Evolutionary conservation across 495 filamentous ascomycete species (phyloP).

Genomic region (Penicillium chermesinum): DNA sequence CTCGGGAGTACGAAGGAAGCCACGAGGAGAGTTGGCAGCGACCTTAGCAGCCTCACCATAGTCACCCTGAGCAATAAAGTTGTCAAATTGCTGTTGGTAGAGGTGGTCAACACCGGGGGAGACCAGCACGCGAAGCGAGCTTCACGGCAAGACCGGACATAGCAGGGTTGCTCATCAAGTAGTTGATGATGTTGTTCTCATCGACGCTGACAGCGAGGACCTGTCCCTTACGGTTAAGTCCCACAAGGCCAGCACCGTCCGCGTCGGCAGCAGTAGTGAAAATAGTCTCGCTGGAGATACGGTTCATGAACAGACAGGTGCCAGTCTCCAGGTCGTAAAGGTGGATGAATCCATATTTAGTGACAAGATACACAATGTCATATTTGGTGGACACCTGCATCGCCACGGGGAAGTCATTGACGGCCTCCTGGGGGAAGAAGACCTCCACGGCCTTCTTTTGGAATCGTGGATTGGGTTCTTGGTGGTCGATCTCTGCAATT

Average conservation of each 20-base stretch:
- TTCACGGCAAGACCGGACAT: conserved; percentile 88
- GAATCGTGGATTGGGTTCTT: conserved; percentile 79
- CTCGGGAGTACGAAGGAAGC: conserved; percentile 86
- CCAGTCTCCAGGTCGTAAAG: conserved; percentile 96
- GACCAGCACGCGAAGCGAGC: conserved; percentile 86
- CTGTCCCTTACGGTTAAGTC: conserved; percentile 95
- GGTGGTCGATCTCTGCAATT: conserved; percentile 95
- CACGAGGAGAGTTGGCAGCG: conserved; percentile 91
- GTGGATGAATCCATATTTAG: conserved; percentile 99
- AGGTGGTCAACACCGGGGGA: conserved; percentile 94
- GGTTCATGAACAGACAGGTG: conserved; percentile 99
- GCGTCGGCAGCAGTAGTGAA: conserved; percentile 85
- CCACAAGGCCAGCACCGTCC: conserved; percentile 83
- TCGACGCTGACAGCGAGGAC: conserved; percentile 90
- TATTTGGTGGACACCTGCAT: conserved; percentile 97
- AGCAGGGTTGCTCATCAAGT: conserved; percentile 91
- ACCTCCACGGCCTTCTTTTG: conserved; percentile 94
- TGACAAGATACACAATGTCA: conserved; percentile 92
- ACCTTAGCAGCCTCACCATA: conserved; percentile 88
- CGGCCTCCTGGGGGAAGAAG: conserved; percentile 92
- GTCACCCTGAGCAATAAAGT: conserved; percentile 67
- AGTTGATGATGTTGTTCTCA: conserved; percentile 84
- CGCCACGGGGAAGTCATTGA: conserved; percentile 95
- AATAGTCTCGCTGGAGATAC: conserved; percentile 98
- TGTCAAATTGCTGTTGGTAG: conserved; percentile 88